Evolutionary conservation across 306 rosid genomes (phyloP).

Genomic region (Chamaecrista fasciculata): DNA sequence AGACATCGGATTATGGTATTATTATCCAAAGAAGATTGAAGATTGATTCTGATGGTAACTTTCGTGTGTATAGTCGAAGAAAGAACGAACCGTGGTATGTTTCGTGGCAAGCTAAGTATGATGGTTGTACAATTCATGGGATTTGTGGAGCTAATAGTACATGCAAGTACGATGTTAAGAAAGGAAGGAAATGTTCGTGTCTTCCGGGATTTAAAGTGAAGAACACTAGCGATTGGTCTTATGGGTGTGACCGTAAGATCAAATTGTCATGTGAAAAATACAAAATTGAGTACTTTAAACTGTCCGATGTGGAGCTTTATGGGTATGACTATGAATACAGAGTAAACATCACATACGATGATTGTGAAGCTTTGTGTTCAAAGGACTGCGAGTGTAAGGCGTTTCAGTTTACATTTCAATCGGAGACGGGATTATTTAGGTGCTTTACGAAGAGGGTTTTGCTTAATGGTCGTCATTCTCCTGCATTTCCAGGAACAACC

Average conservation of each 20-base stretch:
- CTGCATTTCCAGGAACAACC: conserved; percentile 8
- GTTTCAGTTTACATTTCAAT: conserved; percentile 8
- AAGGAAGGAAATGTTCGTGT: conserved; percentile 19
- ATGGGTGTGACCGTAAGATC: conserved; percentile 37
- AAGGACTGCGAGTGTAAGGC: conserved; percentile 23
- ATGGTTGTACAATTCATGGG: conserved; percentile 21
- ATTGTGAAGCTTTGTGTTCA: conserved; percentile 27
- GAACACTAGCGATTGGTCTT: conserved; percentile 23
- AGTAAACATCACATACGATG: not conserved
- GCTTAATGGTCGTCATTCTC: conserved; percentile 24
- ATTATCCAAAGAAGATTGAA: conserved; percentile 25
- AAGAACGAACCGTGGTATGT: conserved; percentile 37
- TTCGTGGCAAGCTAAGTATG: conserved; percentile 31
- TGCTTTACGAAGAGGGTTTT: conserved; percentile 33
- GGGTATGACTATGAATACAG: conserved; percentile 15
- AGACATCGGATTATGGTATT: conserved; percentile 30
- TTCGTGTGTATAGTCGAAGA: too few species aligned
- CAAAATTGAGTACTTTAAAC: not conserved
- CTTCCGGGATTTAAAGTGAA: conserved; percentile 11
- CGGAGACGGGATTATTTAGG: not conserved
- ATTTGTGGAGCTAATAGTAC: conserved; percentile 36
- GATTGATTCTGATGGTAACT: conserved; percentile 40
- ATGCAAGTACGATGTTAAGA: conserved; percentile 2
- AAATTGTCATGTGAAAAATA: not conserved
- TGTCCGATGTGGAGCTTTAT: conserved; percentile 18